phyloP scores from a whole-genome alignment of 768 basidiomycete genomes.

The Udeniomyces megalosporus region DNA sequence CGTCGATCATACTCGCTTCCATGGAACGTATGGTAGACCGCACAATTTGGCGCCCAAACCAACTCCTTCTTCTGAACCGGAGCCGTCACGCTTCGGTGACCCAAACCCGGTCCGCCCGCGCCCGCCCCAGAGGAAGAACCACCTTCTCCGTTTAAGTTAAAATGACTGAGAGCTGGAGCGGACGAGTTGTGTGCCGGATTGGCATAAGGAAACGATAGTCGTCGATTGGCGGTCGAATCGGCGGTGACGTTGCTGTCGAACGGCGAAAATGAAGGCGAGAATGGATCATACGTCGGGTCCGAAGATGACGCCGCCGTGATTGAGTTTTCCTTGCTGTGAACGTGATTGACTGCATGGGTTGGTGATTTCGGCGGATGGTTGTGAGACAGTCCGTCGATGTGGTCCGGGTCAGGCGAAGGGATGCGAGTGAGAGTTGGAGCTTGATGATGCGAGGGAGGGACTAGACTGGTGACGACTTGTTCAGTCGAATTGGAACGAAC shows the following conservation, averaged over 20 bases:
- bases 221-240: slow-evolving; percentile 22
- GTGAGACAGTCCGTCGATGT: slow-evolving; percentile 48
- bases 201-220: slow-evolving; percentile 40
- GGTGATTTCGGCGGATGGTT: slow-evolving; percentile 17
- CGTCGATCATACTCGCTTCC: slow-evolving; percentile 78
- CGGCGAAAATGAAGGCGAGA: slow-evolving; percentile 41
- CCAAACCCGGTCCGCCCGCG: slow-evolving; percentile 17
- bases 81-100: slow-evolving; percentile 19
- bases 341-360: slow-evolving; percentile 17
- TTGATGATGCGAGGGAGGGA: slow-evolving; percentile 36
- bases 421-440: slow-evolving; percentile 60
- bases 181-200: slow-evolving; percentile 76
- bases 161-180: slow-evolving; percentile 61
- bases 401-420: slow-evolving; percentile 67
- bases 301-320: slow-evolving; percentile 5
- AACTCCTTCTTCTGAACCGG: slow-evolving; percentile 57
- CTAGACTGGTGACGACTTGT: slow-evolving; percentile 31
- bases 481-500: slow-evolving; percentile 67
- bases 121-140: no score
- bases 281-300: slow-evolving; percentile 23
- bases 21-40: slow-evolving; percentile 94
- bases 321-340: no score
- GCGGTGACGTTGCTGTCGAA: slow-evolving; percentile 32
- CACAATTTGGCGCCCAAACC: slow-evolving; percentile 78
- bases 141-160: background rate